Conservation (phyloP, 495 filamentous ascomycete genomes). For the Lasiosphaeris hirsuta region DNA sequence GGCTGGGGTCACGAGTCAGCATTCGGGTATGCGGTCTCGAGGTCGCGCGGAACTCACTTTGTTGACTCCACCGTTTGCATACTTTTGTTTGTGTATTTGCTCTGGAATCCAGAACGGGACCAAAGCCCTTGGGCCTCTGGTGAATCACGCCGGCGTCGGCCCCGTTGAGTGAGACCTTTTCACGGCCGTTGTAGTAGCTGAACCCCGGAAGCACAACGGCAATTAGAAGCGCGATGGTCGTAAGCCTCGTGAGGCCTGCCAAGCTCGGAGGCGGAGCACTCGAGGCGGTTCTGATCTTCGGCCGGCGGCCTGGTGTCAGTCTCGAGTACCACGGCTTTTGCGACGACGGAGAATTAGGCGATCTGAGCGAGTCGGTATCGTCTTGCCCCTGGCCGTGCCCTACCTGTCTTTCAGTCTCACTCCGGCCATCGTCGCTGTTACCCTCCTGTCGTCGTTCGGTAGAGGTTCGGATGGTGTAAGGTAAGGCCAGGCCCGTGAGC, state of each 20-base stretch:
- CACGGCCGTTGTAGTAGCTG: slow-evolving; percentile 37
- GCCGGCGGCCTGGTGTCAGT: slow-evolving; percentile 33
- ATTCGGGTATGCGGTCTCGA: not conserved
- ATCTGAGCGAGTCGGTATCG: slow-evolving; percentile 12
- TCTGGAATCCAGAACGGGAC: slow-evolving; percentile 34
- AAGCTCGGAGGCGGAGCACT: slow-evolving; percentile 40
- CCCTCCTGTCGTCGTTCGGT: not conserved
- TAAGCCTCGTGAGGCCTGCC: slow-evolving; percentile 38
- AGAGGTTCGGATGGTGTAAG: slow-evolving; percentile 5
- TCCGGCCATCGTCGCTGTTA: slow-evolving; percentile 13
- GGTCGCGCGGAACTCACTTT: slow-evolving; percentile 41
- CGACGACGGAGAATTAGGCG: slow-evolving; percentile 14
- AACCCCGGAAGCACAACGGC: slow-evolving; percentile 50
- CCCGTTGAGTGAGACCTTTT: slow-evolving; percentile 33
- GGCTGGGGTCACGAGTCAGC: slow-evolving; percentile 25
- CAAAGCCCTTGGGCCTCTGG: slow-evolving; percentile 17
- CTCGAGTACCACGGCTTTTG: slow-evolving; percentile 37
- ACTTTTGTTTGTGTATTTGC: slow-evolving; percentile 50
- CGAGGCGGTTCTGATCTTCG: slow-evolving; percentile 39
- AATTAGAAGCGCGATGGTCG: slow-evolving; percentile 50
- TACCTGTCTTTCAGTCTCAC: slow-evolving; percentile 10
- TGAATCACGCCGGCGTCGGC: slow-evolving; percentile 47
- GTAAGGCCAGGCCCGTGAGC: slow-evolving; percentile 23
- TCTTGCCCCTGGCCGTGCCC: slow-evolving; percentile 9
- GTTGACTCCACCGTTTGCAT: slow-evolving; percentile 67